Evolutionary conservation across 768 basidiomycete genomes (phyloP).

Genomic region (Amyloporia xantha): DNA sequence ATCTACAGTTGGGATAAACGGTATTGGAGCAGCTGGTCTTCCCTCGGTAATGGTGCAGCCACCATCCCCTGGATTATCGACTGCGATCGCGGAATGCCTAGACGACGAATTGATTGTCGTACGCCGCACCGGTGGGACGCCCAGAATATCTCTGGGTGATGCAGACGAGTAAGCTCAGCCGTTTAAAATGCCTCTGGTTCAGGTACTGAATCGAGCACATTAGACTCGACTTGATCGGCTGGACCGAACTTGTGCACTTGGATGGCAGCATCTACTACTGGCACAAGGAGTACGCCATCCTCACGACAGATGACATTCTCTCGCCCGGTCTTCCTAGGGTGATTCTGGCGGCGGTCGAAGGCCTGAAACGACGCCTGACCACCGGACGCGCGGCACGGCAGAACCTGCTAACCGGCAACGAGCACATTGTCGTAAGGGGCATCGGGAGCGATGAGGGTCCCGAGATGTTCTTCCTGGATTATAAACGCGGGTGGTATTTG

Average conservation of each 20-base stretch:
- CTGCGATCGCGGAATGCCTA: neutral
- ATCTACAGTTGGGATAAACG: neutral
- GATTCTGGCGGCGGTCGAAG: neutral
- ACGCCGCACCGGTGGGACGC: neutral
- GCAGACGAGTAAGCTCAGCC: neutral
- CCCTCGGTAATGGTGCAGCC: neutral
- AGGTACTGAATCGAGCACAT: neutral
- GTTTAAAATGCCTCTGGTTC: neutral
- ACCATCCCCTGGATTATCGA: neutral
- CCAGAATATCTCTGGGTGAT: neutral
- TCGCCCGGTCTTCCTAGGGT: neutral
- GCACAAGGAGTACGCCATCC: neutral
- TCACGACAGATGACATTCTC: neutral
- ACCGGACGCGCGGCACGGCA: neutral
- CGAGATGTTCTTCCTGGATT: neutral
- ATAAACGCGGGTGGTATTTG: neutral
- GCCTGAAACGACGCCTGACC: neutral
- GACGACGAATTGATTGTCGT: neutral
- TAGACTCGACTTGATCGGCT: slow-evolving; percentile 11
- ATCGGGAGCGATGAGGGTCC: neutral
- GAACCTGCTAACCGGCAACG: neutral
- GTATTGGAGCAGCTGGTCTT: neutral
- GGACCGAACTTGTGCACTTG: slow-evolving; percentile 35
- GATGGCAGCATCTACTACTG: slow-evolving; percentile 26
- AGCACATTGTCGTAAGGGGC: neutral